Evolutionary conservation across 257 asterid species (phyloP).

Genomic region (Solanum pennellii): DNA sequence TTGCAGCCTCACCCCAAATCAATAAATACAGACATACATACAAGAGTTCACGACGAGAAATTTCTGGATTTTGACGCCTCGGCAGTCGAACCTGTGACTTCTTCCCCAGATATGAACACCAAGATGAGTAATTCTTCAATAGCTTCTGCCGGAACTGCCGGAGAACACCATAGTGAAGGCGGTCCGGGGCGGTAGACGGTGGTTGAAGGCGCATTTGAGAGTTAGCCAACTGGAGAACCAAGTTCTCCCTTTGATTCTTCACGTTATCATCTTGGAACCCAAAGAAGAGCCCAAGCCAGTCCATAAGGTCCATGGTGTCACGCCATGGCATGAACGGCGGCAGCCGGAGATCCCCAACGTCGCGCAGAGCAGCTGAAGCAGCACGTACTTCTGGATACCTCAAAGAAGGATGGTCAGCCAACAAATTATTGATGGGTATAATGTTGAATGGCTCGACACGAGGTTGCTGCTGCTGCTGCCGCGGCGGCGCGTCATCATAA

Average conservation of each 20-base stretch:
- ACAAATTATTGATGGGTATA: slow-evolving; percentile 63
- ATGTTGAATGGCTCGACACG: slow-evolving; percentile 53
- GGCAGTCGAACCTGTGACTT: slow-evolving; percentile 66
- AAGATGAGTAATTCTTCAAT: slow-evolving; percentile 54
- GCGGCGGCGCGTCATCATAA: slow-evolving; percentile 31
- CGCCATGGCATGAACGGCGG: slow-evolving; percentile 64
- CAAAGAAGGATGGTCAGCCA: slow-evolving; percentile 75
- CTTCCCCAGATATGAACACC: slow-evolving; percentile 80
- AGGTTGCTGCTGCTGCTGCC: slow-evolving; percentile 21
- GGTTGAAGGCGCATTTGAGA: slow-evolving; percentile 83
- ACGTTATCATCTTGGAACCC: slow-evolving; percentile 91
- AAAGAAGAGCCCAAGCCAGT: slow-evolving; percentile 91
- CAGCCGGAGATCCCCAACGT: slow-evolving; percentile 52
- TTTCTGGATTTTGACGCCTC: slow-evolving; percentile 44
- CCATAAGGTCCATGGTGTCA: slow-evolving; percentile 60
- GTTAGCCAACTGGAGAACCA: slow-evolving; percentile 85
- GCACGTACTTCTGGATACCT: slow-evolving; percentile 81
- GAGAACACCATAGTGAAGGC: slow-evolving; percentile 65
- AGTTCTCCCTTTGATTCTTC: slow-evolving; percentile 79
- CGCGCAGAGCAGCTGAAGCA: slow-evolving; percentile 60
- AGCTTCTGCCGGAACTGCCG: slow-evolving; percentile 61
- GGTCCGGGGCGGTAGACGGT: slow-evolving; percentile 42
- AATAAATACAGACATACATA: slow-evolving; percentile 63
- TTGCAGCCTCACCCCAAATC: slow-evolving; percentile 91
- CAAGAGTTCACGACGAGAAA: slow-evolving; percentile 68